Conservation (phyloP, 148 eudicot genomes). For the Linanthus parryae region DNA sequence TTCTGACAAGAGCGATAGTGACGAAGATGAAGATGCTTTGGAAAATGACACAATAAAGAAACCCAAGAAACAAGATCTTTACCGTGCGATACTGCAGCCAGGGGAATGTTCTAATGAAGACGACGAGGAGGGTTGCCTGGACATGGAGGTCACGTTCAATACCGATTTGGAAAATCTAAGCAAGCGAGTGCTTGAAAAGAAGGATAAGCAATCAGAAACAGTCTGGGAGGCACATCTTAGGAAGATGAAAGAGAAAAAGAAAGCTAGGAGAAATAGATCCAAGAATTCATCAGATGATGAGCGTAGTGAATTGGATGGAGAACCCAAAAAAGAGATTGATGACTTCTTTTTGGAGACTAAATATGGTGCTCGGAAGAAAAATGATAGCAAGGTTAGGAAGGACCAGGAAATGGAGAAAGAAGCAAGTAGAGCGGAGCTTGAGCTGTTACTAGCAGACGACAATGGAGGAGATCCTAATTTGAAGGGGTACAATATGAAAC, state of each 20-base stretch:
- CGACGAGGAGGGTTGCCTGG: slow-evolving; percentile 53
- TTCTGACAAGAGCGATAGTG: slow-evolving; percentile 71
- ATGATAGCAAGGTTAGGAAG: slow-evolving; percentile 23
- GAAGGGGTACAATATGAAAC: slow-evolving; percentile 81
- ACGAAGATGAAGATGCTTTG: slow-evolving; percentile 37
- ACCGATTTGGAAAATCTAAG: slow-evolving; percentile 91
- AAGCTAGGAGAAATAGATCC: slow-evolving; percentile 46
- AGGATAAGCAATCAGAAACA: slow-evolving; percentile 65
- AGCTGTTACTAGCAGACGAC: slow-evolving; percentile 78
- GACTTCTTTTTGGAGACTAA: slow-evolving; percentile 66
- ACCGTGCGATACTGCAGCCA: slow-evolving; percentile 62
- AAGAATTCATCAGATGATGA: slow-evolving; percentile 80
- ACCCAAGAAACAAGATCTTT: slow-evolving; percentile 44
- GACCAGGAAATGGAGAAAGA: slow-evolving; percentile 29
- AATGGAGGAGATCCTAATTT: slow-evolving; percentile 38
- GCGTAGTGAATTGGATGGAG: slow-evolving; percentile 40
- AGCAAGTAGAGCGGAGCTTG: slow-evolving; percentile 74
- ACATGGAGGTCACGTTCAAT: slow-evolving; percentile 97
- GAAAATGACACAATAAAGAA: slow-evolving; percentile 29
- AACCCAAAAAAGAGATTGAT: slow-evolving; percentile 42
- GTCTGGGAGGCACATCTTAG: slow-evolving; percentile 83
- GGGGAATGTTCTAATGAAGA: slow-evolving; percentile 66
- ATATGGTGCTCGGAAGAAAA: slow-evolving; percentile 21
- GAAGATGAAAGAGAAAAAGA: slow-evolving; percentile 77
- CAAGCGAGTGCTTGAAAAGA: slow-evolving; percentile 78